Conservation (phyloP, 345 rosid genomes). For the Draba incana region DNA sequence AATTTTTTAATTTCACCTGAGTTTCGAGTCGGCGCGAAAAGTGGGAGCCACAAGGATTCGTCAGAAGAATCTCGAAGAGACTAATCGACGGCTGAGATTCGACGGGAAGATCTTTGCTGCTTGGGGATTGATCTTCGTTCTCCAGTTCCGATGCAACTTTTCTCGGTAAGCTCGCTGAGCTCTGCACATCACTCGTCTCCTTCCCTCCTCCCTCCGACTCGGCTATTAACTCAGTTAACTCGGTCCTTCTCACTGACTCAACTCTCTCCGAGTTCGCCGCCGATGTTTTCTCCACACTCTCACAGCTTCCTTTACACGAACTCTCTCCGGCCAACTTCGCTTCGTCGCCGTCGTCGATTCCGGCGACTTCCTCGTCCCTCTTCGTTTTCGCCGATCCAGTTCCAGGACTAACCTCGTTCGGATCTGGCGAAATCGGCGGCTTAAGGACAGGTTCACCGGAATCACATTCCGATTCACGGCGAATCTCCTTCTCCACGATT, state of each 20-base stretch:
- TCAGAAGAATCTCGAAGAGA: conserved; percentile 50
- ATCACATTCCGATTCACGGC: neutral
- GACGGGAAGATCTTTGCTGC: conserved; percentile 3
- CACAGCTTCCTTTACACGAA: conserved; percentile 48
- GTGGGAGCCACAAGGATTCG: conserved; percentile 51
- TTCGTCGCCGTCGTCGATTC: neutral
- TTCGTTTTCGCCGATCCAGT: conserved; percentile 34
- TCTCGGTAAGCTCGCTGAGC: conserved; percentile 56
- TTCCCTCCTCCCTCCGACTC: conserved; percentile 36
- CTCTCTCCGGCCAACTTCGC: conserved; percentile 33
- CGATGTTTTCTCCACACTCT: conserved; percentile 41
- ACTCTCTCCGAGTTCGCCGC: conserved; percentile 35
- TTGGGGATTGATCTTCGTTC: conserved; percentile 44
- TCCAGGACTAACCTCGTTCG: conserved; percentile 33
- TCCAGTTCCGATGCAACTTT: conserved; percentile 41
- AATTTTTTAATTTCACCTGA: conserved; percentile 52
- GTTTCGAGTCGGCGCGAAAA: conserved; percentile 60
- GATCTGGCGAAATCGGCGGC: conserved; percentile 44
- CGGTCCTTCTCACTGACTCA: conserved; percentile 26
- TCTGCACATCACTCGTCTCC: conserved; percentile 60
- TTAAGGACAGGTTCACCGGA: no score
- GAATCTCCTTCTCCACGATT: conserved; percentile 1
- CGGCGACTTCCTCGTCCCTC: conserved; percentile 30
- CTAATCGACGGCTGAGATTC: conserved; percentile 58
- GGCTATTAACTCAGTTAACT: conserved; percentile 37